phyloP scores from a whole-genome alignment of 768 basidiomycete genomes.

The Paxillus rubicundulus region DNA sequence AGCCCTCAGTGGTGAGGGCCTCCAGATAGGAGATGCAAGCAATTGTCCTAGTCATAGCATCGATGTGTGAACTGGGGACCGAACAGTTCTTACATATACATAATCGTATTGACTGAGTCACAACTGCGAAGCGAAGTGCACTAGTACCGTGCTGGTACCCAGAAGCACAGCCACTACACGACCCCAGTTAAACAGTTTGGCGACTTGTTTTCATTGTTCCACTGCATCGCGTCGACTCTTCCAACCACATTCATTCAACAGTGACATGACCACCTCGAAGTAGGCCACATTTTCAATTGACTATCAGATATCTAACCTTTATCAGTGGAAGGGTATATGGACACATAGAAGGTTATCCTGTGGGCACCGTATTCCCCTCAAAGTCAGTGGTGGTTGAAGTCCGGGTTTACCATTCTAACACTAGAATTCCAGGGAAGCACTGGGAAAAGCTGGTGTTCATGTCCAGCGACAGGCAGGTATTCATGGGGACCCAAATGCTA shows the following conservation, averaged over 20 bases:
- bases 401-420: not conserved
- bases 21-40: no score
- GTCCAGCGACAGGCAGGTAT: conserved; percentile 37
- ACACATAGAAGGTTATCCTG: conserved; percentile 25
- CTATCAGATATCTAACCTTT: not conserved
- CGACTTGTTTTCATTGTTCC: no score
- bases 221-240: no score
- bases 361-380: conserved; percentile 21
- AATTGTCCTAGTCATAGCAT: no score
- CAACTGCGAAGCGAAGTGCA: no score
- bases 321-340: conserved; percentile 24
- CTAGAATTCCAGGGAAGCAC: conserved; percentile 14
- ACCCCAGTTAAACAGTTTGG: no score
- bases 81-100: no score
- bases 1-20: no score
- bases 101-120: no score
- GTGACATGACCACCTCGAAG: not conserved
- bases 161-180: no score
- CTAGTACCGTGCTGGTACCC: no score
- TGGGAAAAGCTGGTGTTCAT: conserved; percentile 34
- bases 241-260: not conserved
- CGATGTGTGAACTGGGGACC: no score
- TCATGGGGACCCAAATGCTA: conserved; percentile 28
- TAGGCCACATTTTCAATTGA: not conserved
- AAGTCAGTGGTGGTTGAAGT: conserved; percentile 8